Evolutionary conservation across 2,329 filamentous ascomycete species (phyloP).

Genomic region (Pyricularia grisea): DNA sequence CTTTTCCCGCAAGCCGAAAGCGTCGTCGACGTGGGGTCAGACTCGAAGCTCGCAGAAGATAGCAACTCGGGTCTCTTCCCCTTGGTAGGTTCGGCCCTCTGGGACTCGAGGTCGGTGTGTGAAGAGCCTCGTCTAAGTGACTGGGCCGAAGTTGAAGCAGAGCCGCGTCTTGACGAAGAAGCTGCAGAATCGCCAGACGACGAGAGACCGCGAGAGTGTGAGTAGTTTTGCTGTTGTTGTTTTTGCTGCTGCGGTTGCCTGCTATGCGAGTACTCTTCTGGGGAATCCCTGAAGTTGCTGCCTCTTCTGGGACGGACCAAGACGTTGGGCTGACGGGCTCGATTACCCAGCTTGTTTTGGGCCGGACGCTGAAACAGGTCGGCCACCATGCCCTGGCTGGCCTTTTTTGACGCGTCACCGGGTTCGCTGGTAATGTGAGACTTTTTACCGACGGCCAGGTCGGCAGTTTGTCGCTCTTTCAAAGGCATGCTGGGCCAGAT

Average conservation of each 20-base stretch:
- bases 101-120: not conserved
- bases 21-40: not conserved
- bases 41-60: not conserved
- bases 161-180: not conserved
- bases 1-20: not conserved
- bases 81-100: not conserved
- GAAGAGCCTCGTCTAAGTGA: not conserved
- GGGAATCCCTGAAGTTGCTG: not conserved
- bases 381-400: not conserved
- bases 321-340: constrained; percentile 1
- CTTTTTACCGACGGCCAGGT: not conserved
- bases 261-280: not conserved
- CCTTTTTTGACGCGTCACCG: not conserved
- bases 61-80: not conserved
- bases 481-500: not conserved
- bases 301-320: not conserved
- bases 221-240: not conserved
- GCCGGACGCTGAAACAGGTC: not conserved
- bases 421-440: not conserved
- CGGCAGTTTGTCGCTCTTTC: not conserved
- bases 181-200: not conserved
- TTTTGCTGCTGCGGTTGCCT: no score
- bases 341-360: constrained; percentile 2
- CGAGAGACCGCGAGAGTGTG: not conserved
- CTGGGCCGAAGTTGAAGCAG: not conserved